Evolutionary conservation across 1,284 basidiomycete species (phyloP).

Genomic region (Trichosporon coremiiforme): DNA sequence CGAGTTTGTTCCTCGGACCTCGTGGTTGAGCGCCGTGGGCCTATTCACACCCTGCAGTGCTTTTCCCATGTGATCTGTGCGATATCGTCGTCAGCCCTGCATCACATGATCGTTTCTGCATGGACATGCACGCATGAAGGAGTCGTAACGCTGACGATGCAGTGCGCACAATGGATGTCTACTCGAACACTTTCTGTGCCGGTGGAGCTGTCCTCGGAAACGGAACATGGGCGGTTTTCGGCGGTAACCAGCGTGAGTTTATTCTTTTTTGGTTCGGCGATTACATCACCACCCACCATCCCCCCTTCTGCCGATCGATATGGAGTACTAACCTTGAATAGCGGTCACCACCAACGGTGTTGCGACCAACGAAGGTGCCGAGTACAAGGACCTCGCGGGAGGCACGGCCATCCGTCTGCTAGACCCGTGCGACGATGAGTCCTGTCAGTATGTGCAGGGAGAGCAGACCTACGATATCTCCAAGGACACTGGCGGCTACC

Average conservation of each 20-base stretch:
- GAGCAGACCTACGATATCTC: constrained; percentile 51
- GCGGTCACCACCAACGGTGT: constrained; percentile 51
- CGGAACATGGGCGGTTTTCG: constrained; percentile 59
- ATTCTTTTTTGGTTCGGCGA: constrained; percentile 40
- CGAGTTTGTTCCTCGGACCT: constrained; percentile 2
- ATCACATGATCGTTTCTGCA: not conserved
- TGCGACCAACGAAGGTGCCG: constrained; percentile 45
- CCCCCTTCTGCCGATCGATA: not conserved
- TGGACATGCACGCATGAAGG: not conserved
- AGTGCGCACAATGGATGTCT: constrained; percentile 66
- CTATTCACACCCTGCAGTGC: not conserved
- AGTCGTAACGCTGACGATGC: constrained; percentile 14
- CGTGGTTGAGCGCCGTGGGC: not conserved
- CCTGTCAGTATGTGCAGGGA: constrained; percentile 79
- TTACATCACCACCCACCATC: constrained; percentile 21
- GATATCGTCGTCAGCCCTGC: too few relatives aligned
- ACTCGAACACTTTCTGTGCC: constrained; percentile 76
- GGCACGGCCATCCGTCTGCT: constrained; percentile 66
- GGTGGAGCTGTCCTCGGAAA: constrained; percentile 60
- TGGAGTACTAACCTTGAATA: constrained; percentile 28
- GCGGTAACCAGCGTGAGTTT: constrained; percentile 72
- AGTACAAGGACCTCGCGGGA: constrained; percentile 65
- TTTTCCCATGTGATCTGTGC: not conserved
- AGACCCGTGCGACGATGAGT: constrained; percentile 68
- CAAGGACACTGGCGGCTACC: constrained; percentile 54